Evolutionary conservation across 805 yeast genomes (phyloP).

Genomic region (Kodamaea neixiangensis): DNA sequence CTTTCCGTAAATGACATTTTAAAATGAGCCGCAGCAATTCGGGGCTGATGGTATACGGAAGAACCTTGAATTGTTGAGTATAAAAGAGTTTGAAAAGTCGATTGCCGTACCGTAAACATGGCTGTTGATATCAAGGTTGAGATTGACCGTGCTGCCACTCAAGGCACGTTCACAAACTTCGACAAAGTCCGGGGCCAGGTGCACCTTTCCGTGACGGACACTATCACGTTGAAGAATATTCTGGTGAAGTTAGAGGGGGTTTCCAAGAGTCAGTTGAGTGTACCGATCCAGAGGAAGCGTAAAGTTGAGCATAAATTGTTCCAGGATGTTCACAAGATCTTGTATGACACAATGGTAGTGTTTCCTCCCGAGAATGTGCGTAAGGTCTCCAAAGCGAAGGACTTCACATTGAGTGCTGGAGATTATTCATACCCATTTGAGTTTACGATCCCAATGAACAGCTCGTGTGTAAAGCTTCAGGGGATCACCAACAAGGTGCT

Average conservation of each 20-base stretch:
- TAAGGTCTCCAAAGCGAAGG: constrained; percentile 43
- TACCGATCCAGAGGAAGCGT: constrained; percentile 22
- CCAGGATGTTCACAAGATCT: constrained; percentile 45
- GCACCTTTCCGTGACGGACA: constrained; percentile 36
- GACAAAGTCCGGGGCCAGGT: constrained; percentile 47
- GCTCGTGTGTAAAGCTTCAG: constrained; percentile 38
- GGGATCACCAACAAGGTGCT: constrained; percentile 36
- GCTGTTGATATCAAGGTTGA: constrained; percentile 30
- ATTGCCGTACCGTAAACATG: too few relatives aligned
- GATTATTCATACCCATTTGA: constrained; percentile 51
- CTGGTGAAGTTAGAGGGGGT: constrained; percentile 57
- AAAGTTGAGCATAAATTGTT: constrained; percentile 17
- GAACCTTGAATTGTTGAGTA: not conserved
- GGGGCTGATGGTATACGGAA: too few relatives aligned
- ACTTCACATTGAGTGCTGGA: constrained; percentile 52
- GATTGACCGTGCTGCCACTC: constrained; percentile 32
- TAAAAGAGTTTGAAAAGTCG: not conserved
- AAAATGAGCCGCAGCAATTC: too few relatives aligned
- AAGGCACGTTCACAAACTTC: constrained; percentile 49
- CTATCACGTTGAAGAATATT: constrained; percentile 47
- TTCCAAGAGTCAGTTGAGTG: constrained; percentile 36
- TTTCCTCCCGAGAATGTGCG: constrained; percentile 55
- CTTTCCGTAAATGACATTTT: too few relatives aligned
- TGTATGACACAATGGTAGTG: constrained; percentile 51
- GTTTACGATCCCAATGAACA: constrained; percentile 45